A percentile compares a stretch with the other conserved stretches of the same genome.
These are phyloP conservation scores for Urtica urens DNA, from an alignment of 306 rosid genomes.

Conservation along the genomic window DNA sequence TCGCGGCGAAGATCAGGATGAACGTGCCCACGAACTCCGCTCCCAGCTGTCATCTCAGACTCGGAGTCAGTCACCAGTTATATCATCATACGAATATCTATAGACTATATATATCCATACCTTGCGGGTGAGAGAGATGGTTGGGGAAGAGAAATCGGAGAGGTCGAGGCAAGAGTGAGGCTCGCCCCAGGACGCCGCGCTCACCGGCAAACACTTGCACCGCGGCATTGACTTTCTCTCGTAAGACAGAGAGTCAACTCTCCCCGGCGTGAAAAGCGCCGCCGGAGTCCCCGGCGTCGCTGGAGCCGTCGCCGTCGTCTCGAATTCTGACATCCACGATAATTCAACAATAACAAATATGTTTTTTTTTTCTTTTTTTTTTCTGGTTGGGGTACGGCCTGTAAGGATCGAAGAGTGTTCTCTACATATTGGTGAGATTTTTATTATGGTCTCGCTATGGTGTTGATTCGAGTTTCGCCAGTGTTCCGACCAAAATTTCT, in stretches of 20 bases:
- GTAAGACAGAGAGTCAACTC: slow-evolving; percentile 60
- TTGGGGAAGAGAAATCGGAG: slow-evolving; percentile 42
- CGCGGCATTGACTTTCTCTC: slow-evolving; percentile 65
- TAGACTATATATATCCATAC: too few relatives aligned
- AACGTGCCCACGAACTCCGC: slow-evolving; percentile 97
- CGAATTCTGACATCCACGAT: slow-evolving; percentile 44
- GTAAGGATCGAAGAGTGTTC: slow-evolving; percentile 2
- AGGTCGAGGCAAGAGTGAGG: slow-evolving; percentile 55
- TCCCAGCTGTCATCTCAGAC: slow-evolving; percentile 58
- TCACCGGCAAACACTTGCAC: slow-evolving; percentile 61
- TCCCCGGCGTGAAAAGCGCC: slow-evolving; percentile 51
- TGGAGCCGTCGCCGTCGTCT: slow-evolving; percentile 45
- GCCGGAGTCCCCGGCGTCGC: slow-evolving; percentile 73
- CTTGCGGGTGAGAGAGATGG: slow-evolving; percentile 72
- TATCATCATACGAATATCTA: background rate
- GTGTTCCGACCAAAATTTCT: background rate
- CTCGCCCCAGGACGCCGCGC: slow-evolving; percentile 36
- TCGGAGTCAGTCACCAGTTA: too few relatives aligned
- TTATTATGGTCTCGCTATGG: slow-evolving; percentile 26
- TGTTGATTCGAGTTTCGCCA: slow-evolving; percentile 17
- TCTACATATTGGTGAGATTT: slow-evolving; percentile 35
- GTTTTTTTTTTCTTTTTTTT: background rate
- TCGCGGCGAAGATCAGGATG: slow-evolving; percentile 68
- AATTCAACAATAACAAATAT: background rate
- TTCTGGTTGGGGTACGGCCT: background rate